Conservation (phyloP, 768 basidiomycete genomes). For the Tylopilus subfusipes region DNA sequence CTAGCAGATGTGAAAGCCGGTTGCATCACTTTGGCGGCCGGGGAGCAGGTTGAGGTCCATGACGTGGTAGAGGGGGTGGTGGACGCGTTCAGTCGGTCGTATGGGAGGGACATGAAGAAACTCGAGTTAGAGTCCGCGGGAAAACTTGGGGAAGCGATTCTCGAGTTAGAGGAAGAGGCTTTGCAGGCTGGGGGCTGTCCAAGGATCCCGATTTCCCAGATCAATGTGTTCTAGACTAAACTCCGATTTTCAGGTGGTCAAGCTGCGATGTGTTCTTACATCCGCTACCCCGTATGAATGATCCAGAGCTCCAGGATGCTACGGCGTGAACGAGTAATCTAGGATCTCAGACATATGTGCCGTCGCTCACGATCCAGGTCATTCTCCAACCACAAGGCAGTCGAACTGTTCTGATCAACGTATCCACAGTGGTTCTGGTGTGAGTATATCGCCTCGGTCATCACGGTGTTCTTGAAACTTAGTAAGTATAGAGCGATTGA, state of each 20-base stretch:
- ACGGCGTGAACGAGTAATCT: too few species aligned
- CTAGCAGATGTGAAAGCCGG: slow-evolving; percentile 78
- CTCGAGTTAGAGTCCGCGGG: slow-evolving; percentile 43
- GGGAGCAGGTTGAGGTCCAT: slow-evolving; percentile 38
- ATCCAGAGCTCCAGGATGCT: too few species aligned
- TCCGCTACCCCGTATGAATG: neutral
- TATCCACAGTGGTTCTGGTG: neutral
- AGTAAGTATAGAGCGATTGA: neutral
- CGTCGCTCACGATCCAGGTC: too few species aligned
- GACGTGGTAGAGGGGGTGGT: slow-evolving; percentile 53
- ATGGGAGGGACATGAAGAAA: slow-evolving; percentile 46
- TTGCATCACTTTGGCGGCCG: slow-evolving; percentile 51
- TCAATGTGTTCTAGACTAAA: neutral
- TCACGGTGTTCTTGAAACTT: neutral
- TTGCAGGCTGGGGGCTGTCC: slow-evolving; percentile 42
- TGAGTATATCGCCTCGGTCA: neutral
- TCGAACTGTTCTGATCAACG: neutral
- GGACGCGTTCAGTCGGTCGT: slow-evolving; percentile 43
- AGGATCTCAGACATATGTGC: too few species aligned
- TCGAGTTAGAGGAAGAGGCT: slow-evolving; percentile 45
- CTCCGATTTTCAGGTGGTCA: too few species aligned
- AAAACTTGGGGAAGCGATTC: slow-evolving; percentile 47
- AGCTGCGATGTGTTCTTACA: too few species aligned
- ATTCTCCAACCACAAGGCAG: too few species aligned
- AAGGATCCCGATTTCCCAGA: slow-evolving; percentile 11